Percentiles rank a stretch among this genome's conserved stretches.
Conservation (phyloP, 164 flowering plant species). For the Stephania cephalantha region DNA sequence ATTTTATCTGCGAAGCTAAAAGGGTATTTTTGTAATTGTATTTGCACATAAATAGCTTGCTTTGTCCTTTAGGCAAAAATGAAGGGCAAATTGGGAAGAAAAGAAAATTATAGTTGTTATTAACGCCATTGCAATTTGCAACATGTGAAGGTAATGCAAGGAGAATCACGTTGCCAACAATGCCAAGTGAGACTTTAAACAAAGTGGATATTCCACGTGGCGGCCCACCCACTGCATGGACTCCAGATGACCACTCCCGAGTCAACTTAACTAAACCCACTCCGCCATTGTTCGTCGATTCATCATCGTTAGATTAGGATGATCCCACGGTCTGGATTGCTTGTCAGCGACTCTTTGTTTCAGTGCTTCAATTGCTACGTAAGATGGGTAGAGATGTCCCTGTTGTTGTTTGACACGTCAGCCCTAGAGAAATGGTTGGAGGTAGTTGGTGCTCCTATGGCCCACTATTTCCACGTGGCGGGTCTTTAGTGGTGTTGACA, state of each 20-base stretch:
- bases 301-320: neutral
- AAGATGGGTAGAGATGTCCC: neutral
- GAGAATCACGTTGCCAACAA: too few relatives aligned
- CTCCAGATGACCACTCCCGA: neutral
- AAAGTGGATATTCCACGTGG: conserved; percentile 16
- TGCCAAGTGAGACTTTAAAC: neutral
- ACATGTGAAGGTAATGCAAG: neutral
- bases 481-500: neutral
- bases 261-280: too few relatives aligned
- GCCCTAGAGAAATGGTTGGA: neutral
- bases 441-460: neutral
- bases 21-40: neutral
- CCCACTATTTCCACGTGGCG: neutral
- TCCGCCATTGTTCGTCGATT: neutral
- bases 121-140: conserved; percentile 2
- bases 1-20: too few relatives aligned
- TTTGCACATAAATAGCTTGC: neutral
- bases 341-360: too few relatives aligned
- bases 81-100: neutral
- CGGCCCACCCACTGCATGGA: conserved; percentile 6
- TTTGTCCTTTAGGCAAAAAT: neutral
- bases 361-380: too few relatives aligned
- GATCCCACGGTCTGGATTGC: too few relatives aligned
- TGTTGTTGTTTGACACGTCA: neutral
- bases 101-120: neutral